Evolutionary conservation across 169 alveolate species (phyloP), one percentile per base, ranked within the genome.

Genomic region (Theileria luwenshuni): DNA sequence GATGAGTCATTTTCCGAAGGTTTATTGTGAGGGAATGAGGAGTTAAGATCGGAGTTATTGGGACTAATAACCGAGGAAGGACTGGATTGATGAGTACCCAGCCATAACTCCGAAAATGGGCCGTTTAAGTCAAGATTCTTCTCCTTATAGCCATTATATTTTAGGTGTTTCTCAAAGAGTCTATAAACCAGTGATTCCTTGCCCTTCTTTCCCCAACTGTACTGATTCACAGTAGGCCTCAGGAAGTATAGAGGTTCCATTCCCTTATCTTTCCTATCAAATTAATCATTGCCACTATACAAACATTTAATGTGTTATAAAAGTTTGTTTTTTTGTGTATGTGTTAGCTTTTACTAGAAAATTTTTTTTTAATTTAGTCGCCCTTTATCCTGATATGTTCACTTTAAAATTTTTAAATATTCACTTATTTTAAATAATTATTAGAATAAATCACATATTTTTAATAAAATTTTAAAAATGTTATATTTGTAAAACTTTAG

Each of bases 71-170:
- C 84, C 42, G 38, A 48, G 58, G 81, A 81, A 7, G 91, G 93
- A 21, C 90, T 86, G 42, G 85, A 75, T 23, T 47, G 77, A 52
- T 88, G 93, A 52, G 76, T 76, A 3, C 93, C 93, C 3, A 88
- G 60, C 93, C 93, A 88, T 41, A 88, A 51, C 62, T 88, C 93
- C 25, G 93, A 90, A 47, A 77, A 88, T 23, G 72, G 81, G 32
- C 32, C 59, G 30, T 19, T 15, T n/a, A 10, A 28, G 21, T 47
- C 7, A 60, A 49, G 47, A 19, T 2, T 28, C 35, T 17, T 10
- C 19, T 35, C 64, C 0, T 33, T 19, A 32, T 13, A 27, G 3
- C 54, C 33, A 6, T 13, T 8, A 3, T 25, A 33, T 23, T 48
- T 35, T 41, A 49, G 15, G 19, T 42, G 10, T 17, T 81, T 73